Conservation (phyloP, 2,329 filamentous ascomycete genomes). For the Chaetomium globosum region DNA sequence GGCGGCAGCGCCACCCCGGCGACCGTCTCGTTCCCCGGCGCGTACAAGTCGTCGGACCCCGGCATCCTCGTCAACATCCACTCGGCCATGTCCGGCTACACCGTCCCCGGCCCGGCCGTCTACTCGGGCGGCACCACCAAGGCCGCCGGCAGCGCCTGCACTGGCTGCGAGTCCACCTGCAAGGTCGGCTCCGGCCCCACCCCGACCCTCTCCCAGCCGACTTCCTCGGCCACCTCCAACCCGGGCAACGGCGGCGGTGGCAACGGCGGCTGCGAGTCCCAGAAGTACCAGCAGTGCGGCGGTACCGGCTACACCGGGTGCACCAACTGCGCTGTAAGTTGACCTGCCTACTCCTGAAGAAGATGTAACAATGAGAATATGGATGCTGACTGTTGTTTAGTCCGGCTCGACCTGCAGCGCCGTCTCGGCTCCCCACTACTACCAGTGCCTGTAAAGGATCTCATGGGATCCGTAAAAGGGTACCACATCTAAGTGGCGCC, state of each 20-base stretch:
- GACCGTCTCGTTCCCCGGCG: constrained; percentile 48
- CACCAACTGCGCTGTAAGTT: constrained; percentile 46
- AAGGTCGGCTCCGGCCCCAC: constrained; percentile 39
- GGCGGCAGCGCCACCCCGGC: constrained; percentile 39
- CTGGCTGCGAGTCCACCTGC: constrained; percentile 48
- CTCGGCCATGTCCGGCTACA: constrained; percentile 45
- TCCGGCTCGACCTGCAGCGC: constrained; percentile 43
- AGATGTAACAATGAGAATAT: not conserved
- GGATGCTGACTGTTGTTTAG: constrained; percentile 24
- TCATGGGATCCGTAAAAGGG: not conserved
- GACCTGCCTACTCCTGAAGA: not conserved
- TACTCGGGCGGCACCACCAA: constrained; percentile 47
- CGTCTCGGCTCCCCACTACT: constrained; percentile 47
- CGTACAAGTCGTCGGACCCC: constrained; percentile 49
- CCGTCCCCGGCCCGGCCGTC: constrained; percentile 50
- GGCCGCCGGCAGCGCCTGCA: constrained; percentile 46
- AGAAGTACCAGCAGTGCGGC: constrained; percentile 46
- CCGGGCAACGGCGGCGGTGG: not conserved
- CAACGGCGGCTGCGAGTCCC: constrained; percentile 40
- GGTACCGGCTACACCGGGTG: constrained; percentile 48
- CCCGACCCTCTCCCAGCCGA: constrained; percentile 24
- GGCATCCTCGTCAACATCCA: constrained; percentile 55
- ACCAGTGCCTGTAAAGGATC: constrained; percentile 42
- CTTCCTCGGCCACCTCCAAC: constrained; percentile 17
- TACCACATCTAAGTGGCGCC: not conserved